Percentiles rank a stretch among this genome's conserved stretches.
These are phyloP conservation scores for Cucurbita maxima DNA, from an alignment of 306 rosid species.

Conservation along the genomic window DNA sequence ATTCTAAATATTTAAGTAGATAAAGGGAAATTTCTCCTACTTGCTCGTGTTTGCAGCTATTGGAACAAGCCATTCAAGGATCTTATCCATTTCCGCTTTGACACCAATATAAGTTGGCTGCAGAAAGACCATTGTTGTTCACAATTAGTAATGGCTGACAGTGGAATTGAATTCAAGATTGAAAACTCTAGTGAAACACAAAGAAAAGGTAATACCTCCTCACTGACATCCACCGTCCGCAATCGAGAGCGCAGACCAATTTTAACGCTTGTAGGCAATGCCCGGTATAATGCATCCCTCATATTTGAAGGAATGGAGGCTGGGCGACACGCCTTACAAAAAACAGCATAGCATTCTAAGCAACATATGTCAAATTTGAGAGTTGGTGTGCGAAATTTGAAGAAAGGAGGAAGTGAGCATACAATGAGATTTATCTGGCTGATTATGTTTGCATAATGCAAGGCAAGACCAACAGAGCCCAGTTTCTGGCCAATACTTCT, in stretches of 20 bases:
- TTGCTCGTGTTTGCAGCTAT: slow-evolving; percentile 62
- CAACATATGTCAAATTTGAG: not conserved
- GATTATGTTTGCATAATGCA: slow-evolving; percentile 80
- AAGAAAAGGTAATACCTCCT: slow-evolving; percentile 34
- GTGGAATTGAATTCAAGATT: no score
- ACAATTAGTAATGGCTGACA: not conserved
- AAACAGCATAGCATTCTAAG: not conserved
- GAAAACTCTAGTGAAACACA: not conserved
- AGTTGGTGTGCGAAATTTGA: not conserved
- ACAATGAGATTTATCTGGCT: slow-evolving; percentile 75
- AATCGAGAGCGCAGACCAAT: slow-evolving; percentile 52
- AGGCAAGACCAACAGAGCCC: slow-evolving; percentile 81
- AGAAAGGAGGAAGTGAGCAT: slow-evolving; percentile 17
- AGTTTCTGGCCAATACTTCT: slow-evolving; percentile 37
- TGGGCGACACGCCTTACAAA: slow-evolving; percentile 67
- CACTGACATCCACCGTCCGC: slow-evolving; percentile 29
- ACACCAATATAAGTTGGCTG: slow-evolving; percentile 43
- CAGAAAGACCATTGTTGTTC: slow-evolving; percentile 9
- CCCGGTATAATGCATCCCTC: slow-evolving; percentile 67
- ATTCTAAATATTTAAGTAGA: not conserved
- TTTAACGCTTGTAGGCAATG: slow-evolving; percentile 61
- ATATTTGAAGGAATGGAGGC: slow-evolving; percentile 57
- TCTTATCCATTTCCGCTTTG: slow-evolving; percentile 66
- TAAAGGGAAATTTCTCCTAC: slow-evolving; percentile 21
- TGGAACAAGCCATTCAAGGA: slow-evolving; percentile 71